These are phyloP conservation scores for Benincasa hispida DNA, from an alignment of 306 rosid species.

Conservation along the genomic window DNA sequence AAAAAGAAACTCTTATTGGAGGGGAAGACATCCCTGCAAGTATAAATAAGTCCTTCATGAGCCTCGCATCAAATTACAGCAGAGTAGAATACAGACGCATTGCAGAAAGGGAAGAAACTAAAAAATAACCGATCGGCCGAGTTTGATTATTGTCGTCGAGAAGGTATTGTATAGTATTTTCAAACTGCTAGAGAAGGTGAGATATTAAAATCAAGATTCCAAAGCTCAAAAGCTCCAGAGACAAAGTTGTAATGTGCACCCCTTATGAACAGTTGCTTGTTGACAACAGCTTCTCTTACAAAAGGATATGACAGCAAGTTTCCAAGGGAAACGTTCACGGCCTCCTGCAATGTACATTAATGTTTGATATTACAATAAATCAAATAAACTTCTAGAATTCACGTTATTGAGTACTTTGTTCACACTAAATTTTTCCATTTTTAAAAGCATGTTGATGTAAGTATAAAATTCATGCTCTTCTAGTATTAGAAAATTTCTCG, in stretches of 20 bases:
- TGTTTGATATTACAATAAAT: background rate
- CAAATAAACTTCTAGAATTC: background rate
- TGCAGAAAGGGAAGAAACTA: slow-evolving; percentile 1
- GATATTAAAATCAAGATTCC: slow-evolving; percentile 66
- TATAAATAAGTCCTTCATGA: background rate
- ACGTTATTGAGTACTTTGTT: no score
- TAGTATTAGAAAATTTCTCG: no score
- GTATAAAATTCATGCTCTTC: no score
- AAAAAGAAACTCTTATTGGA: background rate
- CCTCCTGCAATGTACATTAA: slow-evolving; percentile 41
- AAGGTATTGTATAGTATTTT: background rate
- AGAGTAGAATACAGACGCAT: background rate
- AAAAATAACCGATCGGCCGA: background rate
- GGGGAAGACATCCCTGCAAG: slow-evolving; percentile 4
- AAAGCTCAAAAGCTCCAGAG: slow-evolving; percentile 52
- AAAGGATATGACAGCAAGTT: slow-evolving; percentile 77
- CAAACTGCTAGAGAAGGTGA: slow-evolving; percentile 21
- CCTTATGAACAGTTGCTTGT: slow-evolving; percentile 43
- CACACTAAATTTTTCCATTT: no score
- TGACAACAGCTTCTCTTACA: slow-evolving; percentile 48
- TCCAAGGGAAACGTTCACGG: slow-evolving; percentile 87
- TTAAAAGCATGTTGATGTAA: no score
- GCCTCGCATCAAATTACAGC: background rate
- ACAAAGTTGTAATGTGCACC: slow-evolving; percentile 89
- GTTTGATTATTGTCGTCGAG: background rate